Base-by-base conservation (phyloP, 108 stramenopile species). In the Thalassiosira profunda region DNA sequence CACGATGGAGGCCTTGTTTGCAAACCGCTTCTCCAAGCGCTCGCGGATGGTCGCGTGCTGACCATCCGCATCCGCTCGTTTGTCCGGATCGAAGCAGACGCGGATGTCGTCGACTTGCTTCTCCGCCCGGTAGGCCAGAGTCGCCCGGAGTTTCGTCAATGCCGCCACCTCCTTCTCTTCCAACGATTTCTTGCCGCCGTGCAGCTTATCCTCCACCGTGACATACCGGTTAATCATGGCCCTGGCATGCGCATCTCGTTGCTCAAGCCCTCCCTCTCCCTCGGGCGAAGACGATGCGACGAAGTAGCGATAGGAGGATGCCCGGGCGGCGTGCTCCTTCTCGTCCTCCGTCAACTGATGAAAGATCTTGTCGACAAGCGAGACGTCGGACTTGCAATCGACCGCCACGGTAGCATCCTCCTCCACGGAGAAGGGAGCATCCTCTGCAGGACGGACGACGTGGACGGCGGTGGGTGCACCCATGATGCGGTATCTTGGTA, bases 81-180 rank as follows among this genome's bases (percentile, higher is more conserved):
- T n/a, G n/a, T n/a, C n/a, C n/a, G n/a, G n/a, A n/a, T n/a, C n/a
- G n/a, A 80, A 80, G 26, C 78, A 79, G 20, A 58, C 35, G 35
- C 46, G 59, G 15, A 81, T 77, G 46, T 85, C 47, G 3, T 84
- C 84, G 14, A 96, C 88, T 4, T 76, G 62, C 61, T 97, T 96
- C 41, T 96, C 94, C 26, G 79, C 67, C 36, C 97, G 65, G 95
- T 96, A 97, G 44, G 78, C 33, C 40, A 98, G 47, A 0, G 96
- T 89, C 7, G 24, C 51, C 54, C 82, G 77, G 29, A 96, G 83
- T 73, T 89, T 88, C n/a, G n/a, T n/a, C n/a, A n/a, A n/a, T n/a
- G n/a, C n/a, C n/a, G n/a, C n/a, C n/a, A n/a, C n/a, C n/a, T n/a
- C n/a, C n/a, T n/a, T n/a, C n/a, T n/a, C n/a, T n/a, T n/a, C n/a